phyloP scores from a whole-genome alignment of 2,329 filamentous ascomycete genomes.

The Hypoxylon sp. region DNA sequence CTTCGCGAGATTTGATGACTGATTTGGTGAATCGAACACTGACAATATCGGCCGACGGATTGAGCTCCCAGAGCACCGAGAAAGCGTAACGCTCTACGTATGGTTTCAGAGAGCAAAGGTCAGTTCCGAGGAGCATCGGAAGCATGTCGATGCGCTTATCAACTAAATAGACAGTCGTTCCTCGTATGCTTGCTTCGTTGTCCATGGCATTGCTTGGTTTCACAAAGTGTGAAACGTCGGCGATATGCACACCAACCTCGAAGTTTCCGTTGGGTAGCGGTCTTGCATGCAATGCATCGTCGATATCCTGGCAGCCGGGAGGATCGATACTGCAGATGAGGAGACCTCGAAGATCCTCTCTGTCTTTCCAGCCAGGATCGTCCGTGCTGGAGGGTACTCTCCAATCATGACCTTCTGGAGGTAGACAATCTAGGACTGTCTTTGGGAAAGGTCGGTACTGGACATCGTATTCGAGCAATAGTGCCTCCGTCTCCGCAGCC shows the following conservation, averaged over 20 bases:
- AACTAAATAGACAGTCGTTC: constrained; percentile 96
- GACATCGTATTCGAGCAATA: constrained; percentile 95
- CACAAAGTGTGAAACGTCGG: constrained; percentile 99
- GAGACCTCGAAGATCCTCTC: constrained; percentile 86
- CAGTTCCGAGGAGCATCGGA: constrained; percentile 94
- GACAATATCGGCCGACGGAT: constrained; percentile 86
- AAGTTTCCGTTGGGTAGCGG: constrained; percentile 91
- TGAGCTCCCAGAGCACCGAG: constrained; percentile 90
- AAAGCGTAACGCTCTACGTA: constrained; percentile 96
- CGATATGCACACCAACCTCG: constrained; percentile 97
- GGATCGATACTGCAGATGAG: constrained; percentile 98
- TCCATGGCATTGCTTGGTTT: constrained; percentile 99
- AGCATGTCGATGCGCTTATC: constrained; percentile 99
- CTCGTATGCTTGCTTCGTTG: constrained; percentile 90
- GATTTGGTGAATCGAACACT: constrained; percentile 94
- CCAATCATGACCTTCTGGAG: constrained; percentile 93
- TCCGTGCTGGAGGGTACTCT: constrained; percentile 84
- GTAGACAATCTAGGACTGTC: constrained; percentile 93
- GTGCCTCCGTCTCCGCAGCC: constrained; percentile 95
- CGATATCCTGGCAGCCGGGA: constrained; percentile 95
- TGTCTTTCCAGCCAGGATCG: constrained; percentile 88
- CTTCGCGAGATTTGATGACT: constrained; percentile 95
- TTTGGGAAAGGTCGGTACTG: constrained; percentile 98
- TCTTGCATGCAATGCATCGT: constrained; percentile 93
- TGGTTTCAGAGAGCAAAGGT: constrained; percentile 95